phyloP scores from a whole-genome alignment of 805 yeast species.

The Ogataea kodamae region DNA sequence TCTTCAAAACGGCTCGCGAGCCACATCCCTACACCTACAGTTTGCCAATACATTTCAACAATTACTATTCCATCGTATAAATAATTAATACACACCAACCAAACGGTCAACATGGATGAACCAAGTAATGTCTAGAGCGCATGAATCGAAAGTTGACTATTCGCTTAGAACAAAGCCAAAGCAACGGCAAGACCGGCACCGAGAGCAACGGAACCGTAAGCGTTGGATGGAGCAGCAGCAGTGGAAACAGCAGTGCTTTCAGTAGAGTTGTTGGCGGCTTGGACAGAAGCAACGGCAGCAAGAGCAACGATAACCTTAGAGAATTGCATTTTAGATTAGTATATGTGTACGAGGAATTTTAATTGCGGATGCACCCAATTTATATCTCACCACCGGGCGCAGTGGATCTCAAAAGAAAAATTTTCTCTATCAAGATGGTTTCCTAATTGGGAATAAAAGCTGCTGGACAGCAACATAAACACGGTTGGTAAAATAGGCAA shows the following conservation, averaged over 20 bases:
- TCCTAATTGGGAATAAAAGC: constrained; percentile 7
- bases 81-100: constrained; percentile 19
- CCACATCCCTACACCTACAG: too few species aligned
- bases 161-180: constrained; percentile 43
- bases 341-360: constrained; percentile 2
- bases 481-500: too few species aligned
- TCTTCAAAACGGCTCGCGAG: too few species aligned
- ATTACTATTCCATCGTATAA: constrained; percentile 11
- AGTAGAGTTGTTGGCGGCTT: constrained; percentile 55
- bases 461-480: too few species aligned
- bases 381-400: constrained; percentile 10
- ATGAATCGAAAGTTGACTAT: constrained; percentile 6
- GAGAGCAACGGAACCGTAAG: constrained; percentile 63
- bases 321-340: constrained; percentile 58
- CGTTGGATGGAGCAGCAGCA: constrained; percentile 39
- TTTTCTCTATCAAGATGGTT: constrained; percentile 6
- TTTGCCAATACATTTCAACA: too few species aligned
- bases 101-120: constrained; percentile 10
- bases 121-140: constrained; percentile 7
- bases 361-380: constrained; percentile 9
- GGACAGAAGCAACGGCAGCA: constrained; percentile 67
- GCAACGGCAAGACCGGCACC: constrained; percentile 88
- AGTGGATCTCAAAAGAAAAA: constrained; percentile 6
- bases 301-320: constrained; percentile 62
- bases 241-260: constrained; percentile 40